Percentiles rank a stretch among this genome's conserved stretches.
Conservation (phyloP, 306 rosid species). For the Lotus japonicus region DNA sequence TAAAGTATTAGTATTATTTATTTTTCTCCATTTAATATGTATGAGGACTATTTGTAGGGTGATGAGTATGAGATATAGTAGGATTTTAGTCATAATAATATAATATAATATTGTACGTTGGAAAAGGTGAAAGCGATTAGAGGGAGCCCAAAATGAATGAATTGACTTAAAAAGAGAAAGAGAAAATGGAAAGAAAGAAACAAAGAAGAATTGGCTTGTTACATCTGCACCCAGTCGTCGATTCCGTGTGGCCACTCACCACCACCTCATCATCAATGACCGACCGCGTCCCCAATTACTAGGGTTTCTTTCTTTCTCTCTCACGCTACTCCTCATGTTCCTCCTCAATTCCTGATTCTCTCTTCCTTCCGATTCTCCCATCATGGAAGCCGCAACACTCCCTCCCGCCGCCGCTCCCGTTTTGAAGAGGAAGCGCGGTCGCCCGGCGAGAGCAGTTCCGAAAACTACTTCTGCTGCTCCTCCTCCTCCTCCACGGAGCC, state of each 20-base stretch:
- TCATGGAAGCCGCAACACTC: no score
- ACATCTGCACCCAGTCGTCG: slow-evolving; percentile 38
- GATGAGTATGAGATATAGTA: no score
- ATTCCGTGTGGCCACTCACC: slow-evolving; percentile 36
- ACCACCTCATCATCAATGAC: neutral
- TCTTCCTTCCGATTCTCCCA: neutral
- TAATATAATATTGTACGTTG: neutral
- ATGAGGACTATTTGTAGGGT: no score
- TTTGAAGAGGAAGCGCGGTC: slow-evolving; percentile 63
- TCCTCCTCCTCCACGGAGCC: slow-evolving; percentile 23
- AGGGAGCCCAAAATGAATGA: no score
- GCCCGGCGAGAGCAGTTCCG: slow-evolving; percentile 56
- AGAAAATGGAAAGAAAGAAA: neutral
- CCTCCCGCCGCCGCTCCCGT: neutral
- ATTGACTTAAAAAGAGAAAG: neutral
- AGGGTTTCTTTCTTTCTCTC: slow-evolving; percentile 50
- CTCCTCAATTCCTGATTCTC: neutral
- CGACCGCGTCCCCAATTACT: slow-evolving; percentile 39
- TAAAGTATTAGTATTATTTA: no score
- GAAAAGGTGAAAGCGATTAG: slow-evolving; percentile 9
- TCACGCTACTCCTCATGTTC: neutral
- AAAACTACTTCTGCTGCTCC: neutral
- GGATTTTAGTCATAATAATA: neutral
- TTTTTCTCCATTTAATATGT: no score
- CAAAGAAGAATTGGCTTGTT: slow-evolving; percentile 33